Evolutionary conservation across 2,329 filamentous ascomycete species (phyloP).

Genomic region (Cercospora beticola): DNA sequence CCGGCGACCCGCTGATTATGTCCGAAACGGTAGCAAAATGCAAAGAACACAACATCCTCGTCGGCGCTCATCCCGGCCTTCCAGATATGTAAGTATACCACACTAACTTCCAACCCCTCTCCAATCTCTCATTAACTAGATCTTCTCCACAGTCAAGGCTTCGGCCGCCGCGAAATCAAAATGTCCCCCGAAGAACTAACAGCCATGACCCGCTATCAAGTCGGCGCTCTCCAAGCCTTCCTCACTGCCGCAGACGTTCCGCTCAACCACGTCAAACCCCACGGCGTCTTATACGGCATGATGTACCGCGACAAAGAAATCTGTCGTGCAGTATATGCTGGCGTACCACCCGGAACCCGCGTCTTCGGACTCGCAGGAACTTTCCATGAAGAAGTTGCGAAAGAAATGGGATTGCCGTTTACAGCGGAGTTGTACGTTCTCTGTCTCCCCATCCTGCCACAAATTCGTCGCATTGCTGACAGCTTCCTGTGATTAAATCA

Average conservation of each 20-base stretch:
- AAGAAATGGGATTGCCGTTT: slow-evolving; percentile 54
- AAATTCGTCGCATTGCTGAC: neutral
- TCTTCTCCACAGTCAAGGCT: no score
- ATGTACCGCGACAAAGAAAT: slow-evolving; percentile 52
- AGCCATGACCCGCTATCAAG: slow-evolving; percentile 61
- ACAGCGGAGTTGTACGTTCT: slow-evolving; percentile 47
- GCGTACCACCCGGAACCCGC: slow-evolving; percentile 51
- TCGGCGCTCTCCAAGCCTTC: slow-evolving; percentile 62
- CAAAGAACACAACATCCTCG: slow-evolving; percentile 57
- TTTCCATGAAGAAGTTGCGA: slow-evolving; percentile 54
- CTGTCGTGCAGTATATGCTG: slow-evolving; percentile 55
- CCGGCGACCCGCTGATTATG: slow-evolving; percentile 65
- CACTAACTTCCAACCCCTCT: neutral
- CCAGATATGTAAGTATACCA: slow-evolving; percentile 51
- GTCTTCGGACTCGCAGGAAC: slow-evolving; percentile 59
- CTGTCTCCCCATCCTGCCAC: neutral
- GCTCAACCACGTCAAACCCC: slow-evolving; percentile 57
- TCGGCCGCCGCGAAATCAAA: slow-evolving; percentile 63
- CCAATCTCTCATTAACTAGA: no score
- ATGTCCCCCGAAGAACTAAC: slow-evolving; percentile 43
- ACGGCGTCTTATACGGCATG: slow-evolving; percentile 61
- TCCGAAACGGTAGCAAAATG: slow-evolving; percentile 58
- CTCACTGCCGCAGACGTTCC: slow-evolving; percentile 56
- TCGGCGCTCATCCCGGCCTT: slow-evolving; percentile 64
- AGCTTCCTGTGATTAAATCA: neutral